Percentiles rank a stretch among this genome's conserved stretches.
phyloP scores from a whole-genome alignment of 2,329 filamentous ascomycete genomes.

The Lachnellula suecica region DNA sequence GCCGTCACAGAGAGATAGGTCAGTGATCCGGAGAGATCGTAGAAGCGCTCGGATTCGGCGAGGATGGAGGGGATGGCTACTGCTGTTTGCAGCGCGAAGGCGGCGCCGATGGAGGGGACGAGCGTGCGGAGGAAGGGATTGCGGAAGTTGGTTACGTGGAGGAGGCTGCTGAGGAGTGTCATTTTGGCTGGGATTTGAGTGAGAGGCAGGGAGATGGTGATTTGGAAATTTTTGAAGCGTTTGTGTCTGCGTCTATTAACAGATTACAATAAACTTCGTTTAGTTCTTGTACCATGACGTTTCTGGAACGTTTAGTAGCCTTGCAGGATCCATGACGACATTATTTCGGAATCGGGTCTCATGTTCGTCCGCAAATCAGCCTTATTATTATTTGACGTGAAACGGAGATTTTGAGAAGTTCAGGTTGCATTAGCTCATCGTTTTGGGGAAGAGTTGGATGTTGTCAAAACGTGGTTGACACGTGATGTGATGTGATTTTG shows the following conservation, averaged over 20 bases:
- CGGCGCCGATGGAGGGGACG: slow-evolving; percentile 60
- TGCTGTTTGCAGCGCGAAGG: slow-evolving; percentile 61
- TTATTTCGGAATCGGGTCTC: slow-evolving; percentile 6
- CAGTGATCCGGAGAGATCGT: slow-evolving; percentile 64
- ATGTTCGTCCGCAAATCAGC: slow-evolving; percentile 2
- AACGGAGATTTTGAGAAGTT: background rate
- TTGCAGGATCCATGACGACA: slow-evolving; percentile 12
- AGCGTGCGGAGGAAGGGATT: slow-evolving; percentile 62
- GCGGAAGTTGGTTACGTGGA: slow-evolving; percentile 60
- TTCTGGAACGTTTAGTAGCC: slow-evolving; percentile 3
- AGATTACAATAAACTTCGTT: too few species aligned
- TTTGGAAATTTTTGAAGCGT: background rate
- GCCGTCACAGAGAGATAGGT: slow-evolving; percentile 66
- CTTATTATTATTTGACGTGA: background rate
- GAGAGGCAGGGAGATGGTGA: background rate
- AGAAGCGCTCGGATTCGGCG: slow-evolving; percentile 63
- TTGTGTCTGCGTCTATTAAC: background rate
- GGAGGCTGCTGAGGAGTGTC: slow-evolving; percentile 43
- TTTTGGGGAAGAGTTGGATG: background rate
- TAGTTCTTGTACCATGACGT: background rate
- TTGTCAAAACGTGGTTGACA: background rate
- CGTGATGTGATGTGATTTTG: background rate
- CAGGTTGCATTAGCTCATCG: background rate
- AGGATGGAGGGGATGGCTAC: slow-evolving; percentile 62
- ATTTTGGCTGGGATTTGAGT: background rate